phyloP scores from a whole-genome alignment of 768 basidiomycete genomes.

The Cyclocybe cylindracea region DNA sequence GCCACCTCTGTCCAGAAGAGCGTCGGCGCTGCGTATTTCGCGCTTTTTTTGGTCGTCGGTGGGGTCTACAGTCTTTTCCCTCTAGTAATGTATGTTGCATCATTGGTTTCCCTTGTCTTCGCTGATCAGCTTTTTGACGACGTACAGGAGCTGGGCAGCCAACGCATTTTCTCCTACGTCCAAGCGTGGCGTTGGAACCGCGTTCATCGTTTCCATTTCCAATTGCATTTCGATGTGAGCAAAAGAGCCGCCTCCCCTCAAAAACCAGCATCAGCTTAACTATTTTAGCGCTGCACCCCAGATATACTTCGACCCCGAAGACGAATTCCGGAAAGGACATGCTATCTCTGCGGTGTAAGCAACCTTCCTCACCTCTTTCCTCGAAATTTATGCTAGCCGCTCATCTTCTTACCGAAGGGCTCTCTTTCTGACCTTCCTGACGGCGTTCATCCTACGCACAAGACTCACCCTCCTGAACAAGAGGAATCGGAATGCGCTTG shows the following conservation, averaged over 20 bases:
- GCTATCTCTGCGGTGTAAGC: conserved; percentile 54
- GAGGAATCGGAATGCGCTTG: conserved; percentile 27
- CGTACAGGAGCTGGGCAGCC: conserved; percentile 56
- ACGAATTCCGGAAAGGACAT: conserved; percentile 53
- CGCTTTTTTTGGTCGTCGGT: conserved; percentile 56
- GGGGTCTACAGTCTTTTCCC: conserved; percentile 59
- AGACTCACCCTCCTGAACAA: conserved; percentile 45
- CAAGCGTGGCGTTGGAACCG: conserved; percentile 60
- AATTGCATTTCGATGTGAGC: conserved; percentile 58
- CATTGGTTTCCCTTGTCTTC: not conserved
- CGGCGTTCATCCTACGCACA: conserved; percentile 45
- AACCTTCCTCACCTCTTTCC: not conserved
- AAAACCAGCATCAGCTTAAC: not conserved
- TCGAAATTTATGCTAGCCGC: not conserved
- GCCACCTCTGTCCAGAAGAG: conserved; percentile 52
- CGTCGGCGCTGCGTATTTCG: conserved; percentile 57
- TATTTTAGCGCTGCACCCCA: conserved; percentile 51
- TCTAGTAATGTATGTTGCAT: conserved; percentile 50
- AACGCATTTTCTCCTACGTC: conserved; percentile 60
- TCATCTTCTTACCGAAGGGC: conserved; percentile 30
- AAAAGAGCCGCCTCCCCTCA: too few relatives aligned
- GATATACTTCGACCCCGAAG: conserved; percentile 54
- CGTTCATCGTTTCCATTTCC: conserved; percentile 60
- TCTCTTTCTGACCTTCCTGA: conserved; percentile 41
- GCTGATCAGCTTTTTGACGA: not conserved